Conservation (phyloP, 176 grass and related monocot species). For the Zoysia japonica region DNA sequence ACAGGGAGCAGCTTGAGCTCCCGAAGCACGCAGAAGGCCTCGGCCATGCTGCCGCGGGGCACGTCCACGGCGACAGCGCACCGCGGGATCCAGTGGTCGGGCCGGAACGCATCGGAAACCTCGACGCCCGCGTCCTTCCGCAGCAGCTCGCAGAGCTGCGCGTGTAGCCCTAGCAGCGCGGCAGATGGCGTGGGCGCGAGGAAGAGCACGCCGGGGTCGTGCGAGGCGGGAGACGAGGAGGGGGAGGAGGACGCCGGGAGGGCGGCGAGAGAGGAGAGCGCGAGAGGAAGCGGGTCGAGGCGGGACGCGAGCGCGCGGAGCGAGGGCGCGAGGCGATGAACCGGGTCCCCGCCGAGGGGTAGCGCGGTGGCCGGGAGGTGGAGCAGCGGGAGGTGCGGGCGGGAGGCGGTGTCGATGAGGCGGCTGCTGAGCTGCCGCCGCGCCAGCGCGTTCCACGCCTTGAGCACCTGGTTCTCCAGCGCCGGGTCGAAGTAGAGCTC, state of each 20-base stretch:
- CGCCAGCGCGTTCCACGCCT: slow-evolving; percentile 96
- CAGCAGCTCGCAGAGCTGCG: slow-evolving; percentile 87
- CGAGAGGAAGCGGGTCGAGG: slow-evolving; percentile 72
- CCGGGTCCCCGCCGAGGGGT: slow-evolving; percentile 45
- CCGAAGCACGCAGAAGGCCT: slow-evolving; percentile 89
- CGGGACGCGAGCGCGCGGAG: slow-evolving; percentile 82
- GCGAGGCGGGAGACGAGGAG: slow-evolving; percentile 24
- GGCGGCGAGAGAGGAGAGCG: slow-evolving; percentile 63
- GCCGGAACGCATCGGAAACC: slow-evolving; percentile 70
- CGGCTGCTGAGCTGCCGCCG: slow-evolving; percentile 81
- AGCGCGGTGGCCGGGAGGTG: slow-evolving; percentile 62
- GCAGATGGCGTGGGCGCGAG: slow-evolving; percentile 81
- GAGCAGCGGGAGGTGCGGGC: slow-evolving; percentile 80
- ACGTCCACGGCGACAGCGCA: slow-evolving; percentile 88
- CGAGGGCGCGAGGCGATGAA: slow-evolving; percentile 66
- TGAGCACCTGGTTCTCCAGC: slow-evolving; percentile 98
- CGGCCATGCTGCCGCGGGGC: slow-evolving; percentile 68
- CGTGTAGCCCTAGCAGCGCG: slow-evolving; percentile 75
- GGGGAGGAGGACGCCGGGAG: slow-evolving; percentile 35
- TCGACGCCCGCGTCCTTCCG: slow-evolving; percentile 81
- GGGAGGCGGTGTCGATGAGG: slow-evolving; percentile 81
- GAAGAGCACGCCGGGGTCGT: slow-evolving; percentile 64
- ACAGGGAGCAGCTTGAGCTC: slow-evolving; percentile 96
- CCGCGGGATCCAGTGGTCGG: slow-evolving; percentile 76
- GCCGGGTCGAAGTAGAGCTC: slow-evolving; percentile 98